These are phyloP conservation scores for Miscanthus lutarioriparius DNA, from an alignment of 176 grass and related monocot species.

Conservation along the genomic window DNA sequence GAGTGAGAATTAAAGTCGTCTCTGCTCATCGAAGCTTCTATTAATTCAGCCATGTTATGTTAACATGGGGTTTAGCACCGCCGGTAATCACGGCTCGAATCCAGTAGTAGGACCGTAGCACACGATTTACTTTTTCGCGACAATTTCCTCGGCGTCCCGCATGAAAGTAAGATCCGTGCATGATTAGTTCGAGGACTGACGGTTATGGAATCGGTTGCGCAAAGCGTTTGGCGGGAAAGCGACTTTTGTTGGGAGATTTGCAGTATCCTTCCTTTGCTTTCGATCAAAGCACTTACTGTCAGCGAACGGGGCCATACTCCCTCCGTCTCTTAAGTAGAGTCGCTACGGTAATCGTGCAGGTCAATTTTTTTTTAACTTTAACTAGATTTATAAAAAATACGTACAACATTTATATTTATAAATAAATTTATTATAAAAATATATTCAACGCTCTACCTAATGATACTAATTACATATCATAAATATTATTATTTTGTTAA, in stretches of 20 bases:
- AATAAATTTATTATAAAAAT: too few relatives aligned
- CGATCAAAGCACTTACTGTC: too few relatives aligned
- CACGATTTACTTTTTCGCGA: neutral
- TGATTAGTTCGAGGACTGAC: neutral
- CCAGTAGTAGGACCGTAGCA: conserved; percentile 10
- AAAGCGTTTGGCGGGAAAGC: conserved; percentile 1
- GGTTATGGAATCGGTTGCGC: conserved; percentile 30
- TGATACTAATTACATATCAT: too few relatives aligned
- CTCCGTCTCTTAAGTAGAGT: too few relatives aligned
- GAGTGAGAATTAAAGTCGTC: neutral
- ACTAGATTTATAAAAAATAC: too few relatives aligned
- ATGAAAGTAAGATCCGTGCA: conserved; percentile 2
- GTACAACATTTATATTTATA: too few relatives aligned
- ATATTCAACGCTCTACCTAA: too few relatives aligned
- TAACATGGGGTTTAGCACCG: conserved; percentile 16
- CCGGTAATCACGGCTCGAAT: conserved; percentile 39
- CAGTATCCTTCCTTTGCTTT: conserved; percentile 10
- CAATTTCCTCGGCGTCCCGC: neutral
- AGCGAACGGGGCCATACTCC: too few relatives aligned
- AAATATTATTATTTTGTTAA: too few relatives aligned
- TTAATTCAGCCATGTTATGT: conserved; percentile 36
- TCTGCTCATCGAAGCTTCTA: conserved; percentile 12
- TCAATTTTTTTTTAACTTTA: too few relatives aligned
- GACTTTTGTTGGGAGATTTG: conserved; percentile 30
- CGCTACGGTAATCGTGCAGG: too few relatives aligned